Conservation (phyloP, 2,329 filamentous ascomycete species). For the Botrytis fragariae region DNA sequence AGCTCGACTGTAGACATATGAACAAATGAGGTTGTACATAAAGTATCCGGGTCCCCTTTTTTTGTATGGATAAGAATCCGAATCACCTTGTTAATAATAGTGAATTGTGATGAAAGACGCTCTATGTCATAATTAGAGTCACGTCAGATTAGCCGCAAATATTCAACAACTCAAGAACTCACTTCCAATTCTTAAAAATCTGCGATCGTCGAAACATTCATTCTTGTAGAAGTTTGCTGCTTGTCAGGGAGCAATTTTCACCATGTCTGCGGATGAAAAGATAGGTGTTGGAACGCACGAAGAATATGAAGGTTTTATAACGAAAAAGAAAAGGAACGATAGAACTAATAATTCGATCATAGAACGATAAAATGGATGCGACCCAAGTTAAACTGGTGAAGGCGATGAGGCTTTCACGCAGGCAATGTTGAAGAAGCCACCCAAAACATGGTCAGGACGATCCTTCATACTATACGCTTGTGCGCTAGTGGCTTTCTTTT, state of each 20-base stretch:
- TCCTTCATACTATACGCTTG: slow-evolving; percentile 45
- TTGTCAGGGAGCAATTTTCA: not conserved
- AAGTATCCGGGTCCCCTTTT: too few relatives aligned
- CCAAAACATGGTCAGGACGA: slow-evolving; percentile 40
- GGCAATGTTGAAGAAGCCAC: slow-evolving; percentile 52
- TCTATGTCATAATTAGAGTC: not conserved
- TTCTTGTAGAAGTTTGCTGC: not conserved
- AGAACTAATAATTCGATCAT: not conserved
- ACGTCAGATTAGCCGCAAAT: not conserved
- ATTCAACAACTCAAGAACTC: not conserved
- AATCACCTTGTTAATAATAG: not conserved
- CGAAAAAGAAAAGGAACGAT: not conserved
- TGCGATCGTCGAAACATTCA: not conserved
- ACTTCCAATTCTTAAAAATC: not conserved
- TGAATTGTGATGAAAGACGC: not conserved
- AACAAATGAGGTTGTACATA: not conserved
- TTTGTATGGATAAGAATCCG: not conserved
- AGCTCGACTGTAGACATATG: not conserved
- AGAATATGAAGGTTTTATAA: not conserved
- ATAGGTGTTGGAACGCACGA: not conserved
- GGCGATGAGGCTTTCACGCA: slow-evolving; percentile 51
- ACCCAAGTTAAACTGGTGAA: slow-evolving; percentile 29
- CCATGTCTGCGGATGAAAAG: slow-evolving; percentile 1
- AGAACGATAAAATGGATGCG: not conserved
- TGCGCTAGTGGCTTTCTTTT: slow-evolving; percentile 47